Evolutionary conservation across 2,329 filamentous ascomycete species (phyloP).

Genomic region (Ceratocystis huliohia): DNA sequence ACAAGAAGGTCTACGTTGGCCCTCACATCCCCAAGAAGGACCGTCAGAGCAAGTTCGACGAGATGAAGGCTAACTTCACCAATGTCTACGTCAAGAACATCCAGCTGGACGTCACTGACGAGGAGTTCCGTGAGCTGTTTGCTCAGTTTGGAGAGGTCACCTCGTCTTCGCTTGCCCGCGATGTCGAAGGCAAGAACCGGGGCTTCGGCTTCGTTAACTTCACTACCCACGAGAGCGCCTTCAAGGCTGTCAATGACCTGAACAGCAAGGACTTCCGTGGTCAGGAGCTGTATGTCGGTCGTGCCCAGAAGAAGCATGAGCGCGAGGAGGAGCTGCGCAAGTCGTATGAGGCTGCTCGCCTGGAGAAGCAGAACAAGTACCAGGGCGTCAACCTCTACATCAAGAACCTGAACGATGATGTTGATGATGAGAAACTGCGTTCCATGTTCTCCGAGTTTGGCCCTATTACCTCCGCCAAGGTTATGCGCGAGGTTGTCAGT

Average conservation of each 20-base stretch:
- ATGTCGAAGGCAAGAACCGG: constrained; percentile 81
- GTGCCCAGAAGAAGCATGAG: constrained; percentile 99
- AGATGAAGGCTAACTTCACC: constrained; percentile 99
- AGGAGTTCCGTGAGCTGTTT: constrained; percentile 88
- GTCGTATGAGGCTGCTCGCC: constrained; percentile 93
- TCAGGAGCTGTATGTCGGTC: constrained; percentile 93
- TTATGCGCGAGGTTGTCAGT: constrained; percentile 74
- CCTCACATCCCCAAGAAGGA: constrained; percentile 99
- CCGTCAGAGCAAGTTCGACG: constrained; percentile 99
- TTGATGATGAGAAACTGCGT: constrained; percentile 95
- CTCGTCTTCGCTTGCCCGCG: constrained; percentile 83
- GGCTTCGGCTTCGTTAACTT: constrained; percentile 96
- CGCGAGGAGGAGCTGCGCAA: constrained; percentile 98
- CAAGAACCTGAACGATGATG: constrained; percentile 94
- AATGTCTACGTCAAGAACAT: constrained; percentile 99
- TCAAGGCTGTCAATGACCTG: constrained; percentile 77
- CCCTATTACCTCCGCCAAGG: constrained; percentile 95
- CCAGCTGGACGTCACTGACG: constrained; percentile 67
- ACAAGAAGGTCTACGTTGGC: constrained; percentile 99
- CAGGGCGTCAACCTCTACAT: constrained; percentile 99
- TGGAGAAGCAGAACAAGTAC: constrained; percentile 99
- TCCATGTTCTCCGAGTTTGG: constrained; percentile 85
- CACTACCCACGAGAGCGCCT: constrained; percentile 76
- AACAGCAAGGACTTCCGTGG: constrained; percentile 86
- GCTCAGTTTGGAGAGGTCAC: constrained; percentile 89